Conservation (phyloP, 23 red algal species). For the Pyropia haitanensis region DNA sequence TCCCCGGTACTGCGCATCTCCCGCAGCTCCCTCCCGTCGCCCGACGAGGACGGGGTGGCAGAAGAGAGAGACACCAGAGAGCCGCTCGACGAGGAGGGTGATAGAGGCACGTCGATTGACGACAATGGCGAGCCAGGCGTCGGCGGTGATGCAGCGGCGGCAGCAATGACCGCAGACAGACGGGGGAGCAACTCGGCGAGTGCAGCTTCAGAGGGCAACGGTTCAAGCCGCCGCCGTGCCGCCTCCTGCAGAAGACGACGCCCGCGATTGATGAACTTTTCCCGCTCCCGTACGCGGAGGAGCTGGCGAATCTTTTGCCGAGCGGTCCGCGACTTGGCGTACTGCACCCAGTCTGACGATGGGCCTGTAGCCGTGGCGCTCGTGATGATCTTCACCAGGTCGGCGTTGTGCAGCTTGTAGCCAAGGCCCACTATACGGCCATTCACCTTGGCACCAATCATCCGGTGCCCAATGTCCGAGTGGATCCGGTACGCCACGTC, state of each 20-base stretch:
- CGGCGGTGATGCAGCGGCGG: not conserved
- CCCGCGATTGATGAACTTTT: constrained; percentile 49
- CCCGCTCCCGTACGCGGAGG: constrained; percentile 40
- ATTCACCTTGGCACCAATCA: constrained; percentile 96
- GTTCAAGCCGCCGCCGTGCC: constrained; percentile 22
- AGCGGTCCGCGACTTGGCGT: constrained; percentile 71
- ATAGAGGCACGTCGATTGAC: no score
- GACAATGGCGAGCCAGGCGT: no score
- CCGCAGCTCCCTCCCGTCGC: not conserved
- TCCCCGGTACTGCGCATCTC: constrained; percentile 22
- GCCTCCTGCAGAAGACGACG: constrained; percentile 41
- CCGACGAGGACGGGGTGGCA: no score
- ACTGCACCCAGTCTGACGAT: constrained; percentile 73
- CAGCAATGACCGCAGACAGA: constrained; percentile 27
- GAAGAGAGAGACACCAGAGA: no score
- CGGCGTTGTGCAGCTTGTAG: constrained; percentile 96
- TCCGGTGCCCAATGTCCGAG: constrained; percentile 70
- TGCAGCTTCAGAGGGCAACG: constrained; percentile 34
- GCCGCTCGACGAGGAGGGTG: no score
- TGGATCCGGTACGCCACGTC: constrained; percentile 87
- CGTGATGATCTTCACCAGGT: constrained; percentile 82
- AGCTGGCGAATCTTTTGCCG: constrained; percentile 73
- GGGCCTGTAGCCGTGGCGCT: constrained; percentile 54
- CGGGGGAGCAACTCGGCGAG: constrained; percentile 36
- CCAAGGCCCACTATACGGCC: constrained; percentile 59